These are phyloP conservation scores for Penicillium sp. DNA, from an alignment of 2,329 filamentous ascomycete species.

Conservation along the genomic window DNA sequence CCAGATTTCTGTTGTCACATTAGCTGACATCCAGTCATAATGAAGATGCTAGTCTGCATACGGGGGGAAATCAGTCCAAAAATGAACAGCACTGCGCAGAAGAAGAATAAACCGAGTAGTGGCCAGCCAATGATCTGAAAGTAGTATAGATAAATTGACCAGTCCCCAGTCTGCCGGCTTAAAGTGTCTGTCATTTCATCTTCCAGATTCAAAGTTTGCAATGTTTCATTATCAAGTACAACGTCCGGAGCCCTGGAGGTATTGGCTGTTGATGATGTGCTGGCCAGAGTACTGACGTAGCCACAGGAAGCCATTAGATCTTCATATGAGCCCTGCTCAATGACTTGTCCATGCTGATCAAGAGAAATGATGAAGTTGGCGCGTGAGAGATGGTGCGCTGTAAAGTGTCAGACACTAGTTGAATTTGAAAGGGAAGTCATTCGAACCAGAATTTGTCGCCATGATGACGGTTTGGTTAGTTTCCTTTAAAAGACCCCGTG, in stretches of 20 bases:
- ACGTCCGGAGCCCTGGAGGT: constrained; percentile 8
- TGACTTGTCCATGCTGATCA: constrained; percentile 22
- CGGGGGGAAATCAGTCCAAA: constrained; percentile 29
- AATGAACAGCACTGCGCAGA: constrained; percentile 18
- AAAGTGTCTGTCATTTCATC: constrained; percentile 12
- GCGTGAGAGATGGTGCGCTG: constrained; percentile 25
- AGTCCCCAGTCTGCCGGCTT: constrained; percentile 33
- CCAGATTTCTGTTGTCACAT: constrained; percentile 21
- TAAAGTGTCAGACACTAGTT: neutral
- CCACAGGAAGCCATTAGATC: constrained; percentile 21
- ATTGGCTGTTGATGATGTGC: neutral
- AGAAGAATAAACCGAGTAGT: constrained; percentile 15
- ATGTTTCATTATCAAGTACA: constrained; percentile 15
- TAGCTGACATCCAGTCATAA: neutral
- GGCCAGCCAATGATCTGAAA: constrained; percentile 26
- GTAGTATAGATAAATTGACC: constrained; percentile 33
- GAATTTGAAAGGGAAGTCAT: neutral
- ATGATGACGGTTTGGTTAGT: constrained; percentile 35
- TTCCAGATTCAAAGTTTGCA: constrained; percentile 24
- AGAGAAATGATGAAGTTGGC: constrained; percentile 33
- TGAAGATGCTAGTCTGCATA: neutral
- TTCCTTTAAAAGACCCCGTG: constrained; percentile 38
- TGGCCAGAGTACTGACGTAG: constrained; percentile 13
- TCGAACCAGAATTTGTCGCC: constrained; percentile 26
- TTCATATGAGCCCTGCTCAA: constrained; percentile 31